These are phyloP conservation scores for Xylariaceae sp. DNA, from an alignment of 2,329 filamentous ascomycete species.

Conservation along the genomic window DNA sequence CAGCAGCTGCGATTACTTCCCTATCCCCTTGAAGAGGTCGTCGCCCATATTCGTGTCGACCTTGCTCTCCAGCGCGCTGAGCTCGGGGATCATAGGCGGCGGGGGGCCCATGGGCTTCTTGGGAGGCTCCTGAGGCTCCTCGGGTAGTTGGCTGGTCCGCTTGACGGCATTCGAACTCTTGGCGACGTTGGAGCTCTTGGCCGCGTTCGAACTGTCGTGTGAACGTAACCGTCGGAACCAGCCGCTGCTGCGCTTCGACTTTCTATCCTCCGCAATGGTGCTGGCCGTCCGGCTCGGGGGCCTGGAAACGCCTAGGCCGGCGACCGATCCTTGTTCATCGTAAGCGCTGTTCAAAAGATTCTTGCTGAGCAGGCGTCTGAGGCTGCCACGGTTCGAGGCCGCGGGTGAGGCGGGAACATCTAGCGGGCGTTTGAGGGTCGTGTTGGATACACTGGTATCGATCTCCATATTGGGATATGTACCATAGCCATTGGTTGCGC, in stretches of 20 bases:
- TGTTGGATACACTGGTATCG: conserved; percentile 19
- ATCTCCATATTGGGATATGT: conserved; percentile 26
- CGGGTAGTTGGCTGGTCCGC: conserved; percentile 35
- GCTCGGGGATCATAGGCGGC: conserved; percentile 54
- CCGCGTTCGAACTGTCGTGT: conserved; percentile 21
- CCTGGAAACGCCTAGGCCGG: conserved; percentile 29
- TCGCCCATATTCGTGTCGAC: conserved; percentile 38
- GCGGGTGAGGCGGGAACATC: conserved; percentile 46
- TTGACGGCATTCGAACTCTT: conserved; percentile 19
- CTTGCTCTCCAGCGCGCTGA: conserved; percentile 44
- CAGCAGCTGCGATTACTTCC: conserved; percentile 7
- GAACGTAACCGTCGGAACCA: conserved; percentile 51
- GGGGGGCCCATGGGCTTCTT: conserved; percentile 41
- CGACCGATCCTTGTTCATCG: conserved; percentile 32
- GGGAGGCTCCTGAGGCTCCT: conserved; percentile 27
- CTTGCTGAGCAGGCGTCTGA: conserved; percentile 51
- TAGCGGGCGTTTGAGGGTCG: conserved; percentile 42
- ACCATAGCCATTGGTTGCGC: conserved; percentile 33
- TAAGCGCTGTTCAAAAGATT: conserved; percentile 47
- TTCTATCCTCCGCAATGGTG: conserved; percentile 44
- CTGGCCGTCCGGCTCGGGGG: conserved; percentile 44
- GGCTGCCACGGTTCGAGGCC: conserved; percentile 45
- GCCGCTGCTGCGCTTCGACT: conserved; percentile 47
- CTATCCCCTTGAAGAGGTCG: conserved; percentile 52
- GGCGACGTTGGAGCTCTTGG: conserved; percentile 27